Conservation (phyloP, 306 rosid genomes). For the Canavalia ensiformis region DNA sequence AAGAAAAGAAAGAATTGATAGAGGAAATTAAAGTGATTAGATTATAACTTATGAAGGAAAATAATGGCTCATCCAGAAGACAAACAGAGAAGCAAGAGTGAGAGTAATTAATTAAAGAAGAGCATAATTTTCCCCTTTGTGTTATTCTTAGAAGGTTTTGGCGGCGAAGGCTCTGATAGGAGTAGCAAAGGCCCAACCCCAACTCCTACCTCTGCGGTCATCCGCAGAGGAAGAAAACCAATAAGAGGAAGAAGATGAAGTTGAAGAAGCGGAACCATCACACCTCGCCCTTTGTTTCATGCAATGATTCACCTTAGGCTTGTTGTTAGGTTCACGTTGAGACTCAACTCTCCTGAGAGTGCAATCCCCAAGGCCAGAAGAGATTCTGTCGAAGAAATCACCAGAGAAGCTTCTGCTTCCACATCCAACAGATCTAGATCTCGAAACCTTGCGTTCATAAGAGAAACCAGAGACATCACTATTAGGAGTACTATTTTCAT, state of each 20-base stretch:
- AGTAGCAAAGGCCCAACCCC: conserved; percentile 95
- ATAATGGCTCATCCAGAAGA: conserved; percentile 20
- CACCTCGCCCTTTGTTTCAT: conserved; percentile 81
- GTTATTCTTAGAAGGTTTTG: conserved; percentile 60
- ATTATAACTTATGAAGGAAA: conserved; percentile 4
- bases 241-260: conserved; percentile 72
- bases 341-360: conserved; percentile 82
- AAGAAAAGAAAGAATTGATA: not conserved
- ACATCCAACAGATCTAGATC: conserved; percentile 98
- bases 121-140: conserved; percentile 44
- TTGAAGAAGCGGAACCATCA: conserved; percentile 74
- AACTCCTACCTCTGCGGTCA: conserved; percentile 57
- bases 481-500: conserved; percentile 51
- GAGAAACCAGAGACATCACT: conserved; percentile 50
- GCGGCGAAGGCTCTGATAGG: conserved; percentile 83
- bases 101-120: not conserved
- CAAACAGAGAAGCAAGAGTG: conserved; percentile 9
- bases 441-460: conserved; percentile 76
- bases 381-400: conserved; percentile 92
- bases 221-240: conserved; percentile 66
- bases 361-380: conserved; percentile 91
- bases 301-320: conserved; percentile 51
- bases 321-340: conserved; percentile 70
- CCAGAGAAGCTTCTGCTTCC: conserved; percentile 97
- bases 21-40: conserved; percentile 25